Evolutionary conservation across 1,284 basidiomycete genomes (phyloP).

Genomic region (Ganoderma leucocontextum): DNA sequence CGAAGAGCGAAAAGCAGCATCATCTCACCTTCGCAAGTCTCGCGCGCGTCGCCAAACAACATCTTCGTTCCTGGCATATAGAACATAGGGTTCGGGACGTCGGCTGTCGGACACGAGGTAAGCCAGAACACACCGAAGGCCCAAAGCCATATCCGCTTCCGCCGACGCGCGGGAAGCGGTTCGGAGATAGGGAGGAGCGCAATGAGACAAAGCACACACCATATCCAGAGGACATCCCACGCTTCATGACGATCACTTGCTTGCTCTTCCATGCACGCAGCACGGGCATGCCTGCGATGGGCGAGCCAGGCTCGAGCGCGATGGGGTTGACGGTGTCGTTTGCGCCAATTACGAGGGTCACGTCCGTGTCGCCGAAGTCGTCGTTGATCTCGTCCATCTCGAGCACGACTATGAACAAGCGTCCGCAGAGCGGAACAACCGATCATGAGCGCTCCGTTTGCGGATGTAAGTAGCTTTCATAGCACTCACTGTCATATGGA

Average conservation of each 20-base stretch:
- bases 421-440: background rate
- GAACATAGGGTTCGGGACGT: slow-evolving; percentile 90
- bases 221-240: slow-evolving; percentile 85
- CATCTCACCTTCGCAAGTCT: slow-evolving; percentile 79
- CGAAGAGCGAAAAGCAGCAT: background rate
- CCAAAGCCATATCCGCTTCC: background rate
- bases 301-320: slow-evolving; percentile 83
- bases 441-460: slow-evolving; percentile 13
- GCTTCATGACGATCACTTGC: slow-evolving; percentile 90
- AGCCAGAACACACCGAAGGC: background rate
- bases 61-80: slow-evolving; percentile 89
- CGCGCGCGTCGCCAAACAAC: slow-evolving; percentile 89
- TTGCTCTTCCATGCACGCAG: slow-evolving; percentile 92
- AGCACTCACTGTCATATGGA: slow-evolving; percentile 81
- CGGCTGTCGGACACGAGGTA: slow-evolving; percentile 55
- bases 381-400: slow-evolving; percentile 95
- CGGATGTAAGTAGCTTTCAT: background rate
- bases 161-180: slow-evolving; percentile 1
- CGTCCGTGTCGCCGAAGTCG: slow-evolving; percentile 85
- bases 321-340: slow-evolving; percentile 93
- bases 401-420: slow-evolving; percentile 66
- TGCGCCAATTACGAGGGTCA: slow-evolving; percentile 87
- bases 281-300: slow-evolving; percentile 91
- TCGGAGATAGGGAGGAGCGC: background rate
- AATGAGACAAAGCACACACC: slow-evolving; percentile 51